Evolutionary conservation across 2,329 filamentous ascomycete species (phyloP), one percentile per base, ranked within the genome.

Genomic region (Hypoxylon sp.): DNA sequence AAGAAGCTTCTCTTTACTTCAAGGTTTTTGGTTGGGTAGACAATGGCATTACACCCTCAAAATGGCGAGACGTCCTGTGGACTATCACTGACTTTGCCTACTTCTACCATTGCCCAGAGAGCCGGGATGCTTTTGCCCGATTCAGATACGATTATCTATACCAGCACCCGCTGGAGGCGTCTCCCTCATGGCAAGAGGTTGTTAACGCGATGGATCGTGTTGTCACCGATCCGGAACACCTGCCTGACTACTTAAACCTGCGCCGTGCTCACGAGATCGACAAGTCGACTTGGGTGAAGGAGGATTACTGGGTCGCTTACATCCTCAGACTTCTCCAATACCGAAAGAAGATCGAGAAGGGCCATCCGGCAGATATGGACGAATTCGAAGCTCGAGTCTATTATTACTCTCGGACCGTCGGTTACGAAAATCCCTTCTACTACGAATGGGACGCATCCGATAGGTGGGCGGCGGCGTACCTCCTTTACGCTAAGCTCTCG

Each of bases 401-500:
- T 2, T 3, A 17, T 4, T 69, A 57, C 5, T 56, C 63, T 3
- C 0, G 13, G 2, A 55, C 55, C 1, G 51, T 57, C 13, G 66
- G 63, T 5, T 0, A 5, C 2, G 6, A 50, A 3, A 50, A 60
- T 1, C 34, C 56, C 19, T 69, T 69, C 52, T 65, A 64, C 36
- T 5, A 6, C 1, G 3, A 1, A 1, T 70, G 69, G 69, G 60
- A 60, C 1, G 14, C 10, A 0, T 51, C 48, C 3, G 69, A 68
- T 30, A 64, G 63, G 21, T 72, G 69, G 69, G 51, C 36, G 0
- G 59, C 62, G 5, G 49, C 49, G 6, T 70, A 48, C n/a, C 62
- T 70, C 5, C 48, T 72, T 2, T 70, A 58, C 28, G 1, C 11
- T 1, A 65, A 56, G 45, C 62, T 72, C 19, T 0, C 1, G 1